phyloP scores from a whole-genome alignment of 306 rosid species.

The Lagenaria siceraria region DNA sequence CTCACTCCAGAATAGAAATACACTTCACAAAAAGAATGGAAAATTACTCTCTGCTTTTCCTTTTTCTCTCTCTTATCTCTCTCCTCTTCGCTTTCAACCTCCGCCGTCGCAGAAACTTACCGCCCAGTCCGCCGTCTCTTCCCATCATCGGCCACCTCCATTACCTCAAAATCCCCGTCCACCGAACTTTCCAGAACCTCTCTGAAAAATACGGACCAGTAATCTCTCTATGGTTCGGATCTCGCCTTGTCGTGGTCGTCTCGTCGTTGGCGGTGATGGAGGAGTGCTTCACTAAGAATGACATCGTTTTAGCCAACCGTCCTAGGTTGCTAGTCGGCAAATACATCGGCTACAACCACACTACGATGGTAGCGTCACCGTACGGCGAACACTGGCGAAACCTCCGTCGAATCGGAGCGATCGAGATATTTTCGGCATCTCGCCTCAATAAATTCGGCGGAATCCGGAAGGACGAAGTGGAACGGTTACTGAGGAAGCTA shows the following conservation, averaged over 20 bases:
- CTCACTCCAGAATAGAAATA: neutral
- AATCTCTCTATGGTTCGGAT: slow-evolving; percentile 22
- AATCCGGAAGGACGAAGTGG: slow-evolving; percentile 32
- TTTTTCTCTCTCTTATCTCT: slow-evolving; percentile 12
- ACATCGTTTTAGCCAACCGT: slow-evolving; percentile 47
- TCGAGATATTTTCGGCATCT: slow-evolving; percentile 48
- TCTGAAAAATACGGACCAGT: slow-evolving; percentile 36
- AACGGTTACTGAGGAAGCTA: slow-evolving; percentile 23
- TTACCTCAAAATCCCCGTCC: slow-evolving; percentile 30
- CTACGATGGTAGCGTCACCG: slow-evolving; percentile 16
- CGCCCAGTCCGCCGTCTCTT: slow-evolving; percentile 38
- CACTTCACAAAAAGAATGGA: neutral
- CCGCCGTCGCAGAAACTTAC: slow-evolving; percentile 19
- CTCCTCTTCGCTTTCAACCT: slow-evolving; percentile 17
- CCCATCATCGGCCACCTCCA: slow-evolving; percentile 59
- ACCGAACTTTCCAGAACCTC: slow-evolving; percentile 22
- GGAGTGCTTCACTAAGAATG: slow-evolving; percentile 70
- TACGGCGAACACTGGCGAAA: slow-evolving; percentile 84
- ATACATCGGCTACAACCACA: slow-evolving; percentile 31
- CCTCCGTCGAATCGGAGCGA: slow-evolving; percentile 43
- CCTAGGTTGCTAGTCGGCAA: slow-evolving; percentile 10
- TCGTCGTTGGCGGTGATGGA: slow-evolving; percentile 34
- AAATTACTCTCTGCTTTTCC: neutral
- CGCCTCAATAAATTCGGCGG: slow-evolving; percentile 22
- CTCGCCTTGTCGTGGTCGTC: slow-evolving; percentile 27